Percentiles rank a stretch among this genome's conserved stretches.
phyloP scores from a whole-genome alignment of 2,329 filamentous ascomycete species.

The Neurospora sp. region DNA sequence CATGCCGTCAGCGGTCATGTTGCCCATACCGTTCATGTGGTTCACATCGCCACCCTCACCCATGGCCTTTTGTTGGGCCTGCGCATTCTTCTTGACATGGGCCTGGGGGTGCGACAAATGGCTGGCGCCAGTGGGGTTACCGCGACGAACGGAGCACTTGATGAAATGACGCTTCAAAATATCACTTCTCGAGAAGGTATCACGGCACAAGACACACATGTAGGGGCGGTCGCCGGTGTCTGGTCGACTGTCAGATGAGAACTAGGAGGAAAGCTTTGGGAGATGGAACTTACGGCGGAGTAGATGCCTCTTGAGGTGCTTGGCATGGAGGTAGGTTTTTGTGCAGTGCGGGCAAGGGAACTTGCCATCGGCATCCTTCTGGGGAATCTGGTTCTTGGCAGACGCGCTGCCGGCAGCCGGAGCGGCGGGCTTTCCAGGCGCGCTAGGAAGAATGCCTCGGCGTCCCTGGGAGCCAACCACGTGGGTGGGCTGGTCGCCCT shows the following conservation, averaged over 20 bases:
- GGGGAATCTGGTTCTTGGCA: constrained; percentile 74
- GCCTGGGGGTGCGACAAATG: constrained; percentile 89
- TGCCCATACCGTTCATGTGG: constrained; percentile 51
- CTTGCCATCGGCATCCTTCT: constrained; percentile 95
- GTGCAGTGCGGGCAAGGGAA: constrained; percentile 97
- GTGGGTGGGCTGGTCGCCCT: constrained; percentile 64
- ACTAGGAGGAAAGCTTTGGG: not conserved
- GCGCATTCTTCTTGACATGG: constrained; percentile 69
- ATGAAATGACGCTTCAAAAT: constrained; percentile 98
- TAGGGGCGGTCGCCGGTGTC: constrained; percentile 97
- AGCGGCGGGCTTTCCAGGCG: constrained; percentile 73
- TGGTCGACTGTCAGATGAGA: constrained; percentile 26
- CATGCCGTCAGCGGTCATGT: constrained; percentile 46
- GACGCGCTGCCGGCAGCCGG: constrained; percentile 57
- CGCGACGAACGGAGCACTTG: constrained; percentile 93
- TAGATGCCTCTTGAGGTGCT: constrained; percentile 94
- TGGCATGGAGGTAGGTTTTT: constrained; percentile 94
- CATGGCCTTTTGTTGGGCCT: constrained; percentile 44
- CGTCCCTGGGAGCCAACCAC: constrained; percentile 92
- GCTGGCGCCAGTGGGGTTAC: constrained; percentile 88
- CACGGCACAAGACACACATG: constrained; percentile 94
- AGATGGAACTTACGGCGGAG: constrained; percentile 69
- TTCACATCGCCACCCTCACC: constrained; percentile 44
- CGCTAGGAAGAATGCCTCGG: constrained; percentile 82
- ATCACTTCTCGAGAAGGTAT: constrained; percentile 95